phyloP scores from a whole-genome alignment of 345 rosid genomes.

The Anacardium occidentale region DNA sequence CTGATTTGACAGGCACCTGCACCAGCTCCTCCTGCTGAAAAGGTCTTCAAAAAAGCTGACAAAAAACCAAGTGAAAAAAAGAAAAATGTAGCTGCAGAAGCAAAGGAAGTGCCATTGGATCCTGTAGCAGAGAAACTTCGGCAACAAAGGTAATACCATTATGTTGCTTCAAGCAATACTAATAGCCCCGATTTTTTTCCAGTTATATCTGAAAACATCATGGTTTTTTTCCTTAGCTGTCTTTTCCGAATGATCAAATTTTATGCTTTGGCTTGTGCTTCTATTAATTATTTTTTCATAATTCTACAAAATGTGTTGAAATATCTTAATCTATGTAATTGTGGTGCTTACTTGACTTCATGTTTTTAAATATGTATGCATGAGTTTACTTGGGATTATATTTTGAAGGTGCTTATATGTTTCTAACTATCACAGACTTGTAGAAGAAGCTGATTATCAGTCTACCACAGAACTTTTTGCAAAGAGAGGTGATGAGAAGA shows the following conservation, averaged over 20 bases:
- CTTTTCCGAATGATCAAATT: too few relatives aligned
- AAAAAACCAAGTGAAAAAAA: slow-evolving; percentile 51
- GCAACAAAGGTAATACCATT: slow-evolving; percentile 57
- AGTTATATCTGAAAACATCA: too few relatives aligned
- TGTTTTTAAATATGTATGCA: too few relatives aligned
- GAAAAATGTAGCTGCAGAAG: slow-evolving; percentile 41
- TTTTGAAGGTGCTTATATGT: background rate
- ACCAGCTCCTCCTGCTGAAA: slow-evolving; percentile 41
- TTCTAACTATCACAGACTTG: slow-evolving; percentile 50
- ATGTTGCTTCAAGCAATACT: too few relatives aligned
- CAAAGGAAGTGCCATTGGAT: slow-evolving; percentile 50
- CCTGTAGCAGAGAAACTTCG: slow-evolving; percentile 73
- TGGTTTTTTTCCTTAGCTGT: too few relatives aligned
- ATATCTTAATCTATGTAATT: too few relatives aligned
- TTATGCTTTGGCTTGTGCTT: too few relatives aligned
- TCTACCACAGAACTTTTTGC: slow-evolving; percentile 73
- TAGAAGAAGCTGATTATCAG: slow-evolving; percentile 87
- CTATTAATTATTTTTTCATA: too few relatives aligned
- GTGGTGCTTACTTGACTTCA: too few relatives aligned
- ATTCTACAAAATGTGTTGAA: too few relatives aligned
- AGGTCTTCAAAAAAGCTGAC: slow-evolving; percentile 47
- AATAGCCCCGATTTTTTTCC: too few relatives aligned
- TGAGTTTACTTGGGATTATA: too few relatives aligned
- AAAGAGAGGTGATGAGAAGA: slow-evolving; percentile 55
- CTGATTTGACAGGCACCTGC: slow-evolving; percentile 36